phyloP scores from a whole-genome alignment of 345 rosid species.

The Eucalyptus brandiana region DNA sequence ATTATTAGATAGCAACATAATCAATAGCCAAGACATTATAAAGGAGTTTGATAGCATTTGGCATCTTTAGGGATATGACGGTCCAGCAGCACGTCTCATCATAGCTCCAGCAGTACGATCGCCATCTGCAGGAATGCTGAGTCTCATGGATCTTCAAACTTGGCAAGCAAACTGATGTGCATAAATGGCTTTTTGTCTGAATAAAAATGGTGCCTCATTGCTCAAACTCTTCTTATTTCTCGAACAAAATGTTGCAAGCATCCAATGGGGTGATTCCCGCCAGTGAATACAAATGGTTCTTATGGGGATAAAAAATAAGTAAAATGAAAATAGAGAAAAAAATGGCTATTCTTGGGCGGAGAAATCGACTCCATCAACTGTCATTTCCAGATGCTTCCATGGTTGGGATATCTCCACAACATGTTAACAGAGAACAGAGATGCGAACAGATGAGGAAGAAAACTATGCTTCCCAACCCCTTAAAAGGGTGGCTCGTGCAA shows the following conservation, averaged over 20 bases:
- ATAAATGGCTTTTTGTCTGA: not conserved
- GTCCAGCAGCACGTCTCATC: not conserved
- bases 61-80: not conserved
- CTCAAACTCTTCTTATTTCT: not conserved
- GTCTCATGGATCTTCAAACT: not conserved
- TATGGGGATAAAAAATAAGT: not conserved
- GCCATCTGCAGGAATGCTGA: not conserved
- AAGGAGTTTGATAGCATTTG: not conserved
- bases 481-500: slow-evolving; percentile 76
- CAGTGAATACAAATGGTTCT: not conserved
- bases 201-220: not conserved
- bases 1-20: not conserved
- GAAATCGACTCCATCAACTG: not conserved
- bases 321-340: not conserved
- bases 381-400: not conserved
- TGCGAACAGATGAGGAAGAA: not conserved
- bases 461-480: slow-evolving; percentile 95
- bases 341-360: not conserved
- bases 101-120: not conserved
- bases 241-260: not conserved
- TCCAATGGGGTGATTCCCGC: not conserved
- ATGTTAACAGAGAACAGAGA: not conserved
- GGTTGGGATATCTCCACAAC: not conserved
- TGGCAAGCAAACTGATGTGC: not conserved
- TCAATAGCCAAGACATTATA: not conserved